These are phyloP conservation scores for Trypanosoma boissoni DNA, from an alignment of 208 protist species.

Conservation along the genomic window DNA sequence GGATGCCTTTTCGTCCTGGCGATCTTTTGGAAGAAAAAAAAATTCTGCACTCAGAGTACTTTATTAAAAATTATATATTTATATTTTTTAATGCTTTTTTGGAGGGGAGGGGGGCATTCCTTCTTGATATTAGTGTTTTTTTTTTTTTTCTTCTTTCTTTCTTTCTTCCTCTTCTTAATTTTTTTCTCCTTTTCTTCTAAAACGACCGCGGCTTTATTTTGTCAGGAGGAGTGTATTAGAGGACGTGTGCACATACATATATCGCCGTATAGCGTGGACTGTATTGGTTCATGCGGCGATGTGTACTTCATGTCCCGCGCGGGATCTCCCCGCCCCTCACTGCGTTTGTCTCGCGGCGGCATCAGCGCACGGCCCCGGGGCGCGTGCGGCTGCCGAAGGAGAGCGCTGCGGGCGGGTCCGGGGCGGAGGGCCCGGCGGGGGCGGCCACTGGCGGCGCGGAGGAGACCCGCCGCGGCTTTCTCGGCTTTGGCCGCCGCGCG, in stretches of 20 bases:
- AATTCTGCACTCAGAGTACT: too few species aligned
- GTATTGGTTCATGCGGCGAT: neutral
- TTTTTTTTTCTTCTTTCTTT: constrained; percentile 17
- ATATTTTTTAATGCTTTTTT: neutral
- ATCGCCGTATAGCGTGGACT: neutral
- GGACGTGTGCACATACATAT: neutral
- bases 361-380: constrained; percentile 26
- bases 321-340: neutral
- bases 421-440: constrained; percentile 17
- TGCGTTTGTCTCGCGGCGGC: constrained; percentile 11
- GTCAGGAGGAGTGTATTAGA: neutral
- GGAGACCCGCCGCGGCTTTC: constrained; percentile 27
- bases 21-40: too few species aligned
- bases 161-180: constrained; percentile 2
- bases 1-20: too few species aligned
- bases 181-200: constrained; percentile 1
- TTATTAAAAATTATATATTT: too few species aligned
- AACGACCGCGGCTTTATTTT: neutral
- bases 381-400: constrained; percentile 14
- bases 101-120: neutral
- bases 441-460: constrained; percentile 22
- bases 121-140: neutral
- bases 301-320: too few species aligned
- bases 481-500: constrained; percentile 17
- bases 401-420: neutral